Evolutionary conservation across 1,284 basidiomycete genomes (phyloP), one percentile per base, ranked within the genome.

Genomic region (Exobasidium rhododendri): DNA sequence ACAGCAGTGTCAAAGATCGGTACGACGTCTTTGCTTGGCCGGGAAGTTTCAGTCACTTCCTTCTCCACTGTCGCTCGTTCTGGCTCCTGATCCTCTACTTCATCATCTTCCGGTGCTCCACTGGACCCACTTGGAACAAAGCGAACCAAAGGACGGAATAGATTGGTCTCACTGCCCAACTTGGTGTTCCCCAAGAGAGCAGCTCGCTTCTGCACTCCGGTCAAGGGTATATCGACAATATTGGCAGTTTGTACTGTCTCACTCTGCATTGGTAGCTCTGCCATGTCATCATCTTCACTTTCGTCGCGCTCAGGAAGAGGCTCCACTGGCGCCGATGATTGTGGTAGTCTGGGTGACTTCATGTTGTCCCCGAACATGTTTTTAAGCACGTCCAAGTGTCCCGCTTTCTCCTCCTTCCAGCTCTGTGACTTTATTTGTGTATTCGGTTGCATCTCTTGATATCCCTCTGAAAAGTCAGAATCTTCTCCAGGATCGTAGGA

Each of bases 311-410:
- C n/a, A n/a, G n/a, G n/a, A 13, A 35, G 10, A 57, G 22, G 56
- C n/a, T n/a, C n/a, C 22, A 20, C 2, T 24, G 44, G 4, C 7
- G 52, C 13, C 2, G 56, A n/a, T 55, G 24, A 17, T 35, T 44
- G 14, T 32, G 20, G 22, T 2, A 20, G 14, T 14, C 35, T 31
- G 3, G 26, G 14, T 44, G 24, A 13, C 22, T n/a, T 13, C 14
- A 11, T 26, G 28, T 40, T 26, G 2, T 44, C 52, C 3, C 84
- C 82, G 52, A 75, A 76, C 35, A 89, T 85, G 43, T 63, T 44
- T 1, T 61, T 60, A 20, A 77, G 44, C 50, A 77, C 20, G 11
- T 61, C 62, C 0, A 74, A 56, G 3, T 54, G 28, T 26, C 53
- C 20, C 6, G 6, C 40, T 50, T 31, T 59, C 28, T 53, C 49